These are phyloP conservation scores for Candida jianshihensis DNA, from an alignment of 805 yeast genomes.

Conservation along the genomic window DNA sequence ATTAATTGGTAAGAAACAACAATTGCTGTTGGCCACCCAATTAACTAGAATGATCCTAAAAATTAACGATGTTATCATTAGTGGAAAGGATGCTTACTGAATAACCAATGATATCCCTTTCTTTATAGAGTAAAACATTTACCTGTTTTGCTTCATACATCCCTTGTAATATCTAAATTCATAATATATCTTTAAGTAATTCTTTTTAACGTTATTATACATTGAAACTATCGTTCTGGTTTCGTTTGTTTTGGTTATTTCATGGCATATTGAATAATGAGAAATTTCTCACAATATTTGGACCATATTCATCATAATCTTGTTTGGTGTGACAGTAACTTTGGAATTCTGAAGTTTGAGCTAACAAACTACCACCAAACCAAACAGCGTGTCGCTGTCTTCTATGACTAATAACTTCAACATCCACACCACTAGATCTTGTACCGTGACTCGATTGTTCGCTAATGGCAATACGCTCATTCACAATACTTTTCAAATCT, in stretches of 20 bases:
- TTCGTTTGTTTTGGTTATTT: no score
- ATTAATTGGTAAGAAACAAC: conserved; percentile 94
- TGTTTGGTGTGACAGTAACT: conserved; percentile 94
- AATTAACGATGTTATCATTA: conserved; percentile 92
- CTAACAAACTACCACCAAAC: conserved; percentile 97
- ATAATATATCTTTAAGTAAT: no score
- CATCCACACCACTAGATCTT: conserved; percentile 90
- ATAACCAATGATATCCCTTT: background rate
- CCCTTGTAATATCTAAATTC: no score
- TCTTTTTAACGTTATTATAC: no score
- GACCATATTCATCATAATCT: conserved; percentile 97
- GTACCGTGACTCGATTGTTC: conserved; percentile 62
- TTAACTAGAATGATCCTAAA: conserved; percentile 95
- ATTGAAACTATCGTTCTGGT: no score
- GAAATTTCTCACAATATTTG: conserved; percentile 94
- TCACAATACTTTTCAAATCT: conserved; percentile 82
- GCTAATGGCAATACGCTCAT: conserved; percentile 76
- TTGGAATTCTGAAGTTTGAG: conserved; percentile 95
- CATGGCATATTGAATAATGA: conserved; percentile 87
- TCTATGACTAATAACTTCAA: conserved; percentile 93
- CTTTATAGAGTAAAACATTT: background rate
- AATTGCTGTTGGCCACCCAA: conserved; percentile 91
- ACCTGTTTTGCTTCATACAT: no score
- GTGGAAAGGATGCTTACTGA: conserved; percentile 70
- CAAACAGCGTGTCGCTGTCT: conserved; percentile 98